Evolutionary conservation across 257 asterid genomes (phyloP).

Genomic region (Rauvolfia tetraphylla): DNA sequence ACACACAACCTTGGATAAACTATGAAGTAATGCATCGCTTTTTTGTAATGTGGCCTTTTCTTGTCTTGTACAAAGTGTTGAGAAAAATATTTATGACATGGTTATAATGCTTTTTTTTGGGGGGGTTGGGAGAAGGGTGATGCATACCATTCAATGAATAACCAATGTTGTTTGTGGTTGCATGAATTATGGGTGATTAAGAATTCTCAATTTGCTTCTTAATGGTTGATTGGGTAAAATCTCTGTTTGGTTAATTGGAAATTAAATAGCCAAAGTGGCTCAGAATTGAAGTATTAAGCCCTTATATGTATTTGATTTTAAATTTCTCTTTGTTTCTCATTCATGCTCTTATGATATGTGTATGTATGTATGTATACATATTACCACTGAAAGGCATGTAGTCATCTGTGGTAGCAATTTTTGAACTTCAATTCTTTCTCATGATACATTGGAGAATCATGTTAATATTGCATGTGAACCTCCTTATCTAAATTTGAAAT

Average conservation of each 20-base stretch:
- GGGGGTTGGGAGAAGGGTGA: too few species aligned
- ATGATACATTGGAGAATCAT: not conserved
- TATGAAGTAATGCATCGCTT: too few species aligned
- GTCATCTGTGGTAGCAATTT: not conserved
- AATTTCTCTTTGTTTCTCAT: not conserved
- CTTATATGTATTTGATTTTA: not conserved
- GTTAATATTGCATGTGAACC: not conserved
- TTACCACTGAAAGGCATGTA: not conserved
- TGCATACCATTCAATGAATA: too few species aligned
- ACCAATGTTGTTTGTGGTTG: not conserved
- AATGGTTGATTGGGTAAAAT: too few species aligned
- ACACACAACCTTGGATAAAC: too few species aligned
- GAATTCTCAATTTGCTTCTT: not conserved
- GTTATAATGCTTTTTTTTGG: too few species aligned
- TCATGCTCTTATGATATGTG: not conserved
- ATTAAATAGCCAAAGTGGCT: not conserved
- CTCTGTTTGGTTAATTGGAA: not conserved
- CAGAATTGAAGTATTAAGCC: not conserved
- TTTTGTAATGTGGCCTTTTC: not conserved
- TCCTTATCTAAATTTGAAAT: not conserved
- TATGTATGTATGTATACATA: not conserved
- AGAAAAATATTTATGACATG: not conserved
- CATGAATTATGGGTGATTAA: not conserved
- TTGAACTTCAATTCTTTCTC: not conserved
- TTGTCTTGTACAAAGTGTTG: not conserved